Base-by-base conservation (phyloP, 805 yeast species). In the Henningerozyma blattae region DNA sequence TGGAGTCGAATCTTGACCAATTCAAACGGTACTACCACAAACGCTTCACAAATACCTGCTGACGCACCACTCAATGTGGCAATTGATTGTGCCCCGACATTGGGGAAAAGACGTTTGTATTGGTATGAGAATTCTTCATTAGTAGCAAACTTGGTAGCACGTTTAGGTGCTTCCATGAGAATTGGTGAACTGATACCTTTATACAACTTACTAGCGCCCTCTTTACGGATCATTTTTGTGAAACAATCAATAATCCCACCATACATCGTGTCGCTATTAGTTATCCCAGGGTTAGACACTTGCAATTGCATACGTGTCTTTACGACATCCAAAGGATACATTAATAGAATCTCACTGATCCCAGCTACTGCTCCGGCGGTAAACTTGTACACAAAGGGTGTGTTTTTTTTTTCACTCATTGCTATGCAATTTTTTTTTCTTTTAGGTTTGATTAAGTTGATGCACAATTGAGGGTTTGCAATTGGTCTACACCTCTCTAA, bases 71-170 rank as follows among this genome's bases (percentile, higher is more conserved):
- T 83, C 46, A 89, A 66, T 35, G 91, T 65, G 3, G 96, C 85
- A 52, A 91, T 65, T 7, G 81, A 75, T 62, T 89, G 97, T 42
- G 67, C 82, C 42, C 70, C 58, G 12, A 34, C 34, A 12, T 32
- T 34, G 7, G 67, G 57, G 30, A 81, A 68, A 34, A 84, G 94
- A 56, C 87, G 85, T 15, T 63, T 55, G 70, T 86, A 89, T 46
- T 86, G 59, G 58, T 79, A 79, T 34, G 94, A 89, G 80, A 94
- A 91, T 58, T 85, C 93, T 56, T 91, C 98, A 56, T 91, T 91
- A 41, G 96, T 95, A 34, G 97, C 96, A 56, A 91, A 91, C 61
- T 91, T 91, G 45, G 95, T 87, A 28, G 98, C 98, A 66, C 99
- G 77, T 68, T 91, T 91, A 44, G 98, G 98, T 12, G 97, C 98